These are phyloP conservation scores for Protostelium mycophagum DNA, from an alignment of 78 protist species.

Conservation along the genomic window DNA sequence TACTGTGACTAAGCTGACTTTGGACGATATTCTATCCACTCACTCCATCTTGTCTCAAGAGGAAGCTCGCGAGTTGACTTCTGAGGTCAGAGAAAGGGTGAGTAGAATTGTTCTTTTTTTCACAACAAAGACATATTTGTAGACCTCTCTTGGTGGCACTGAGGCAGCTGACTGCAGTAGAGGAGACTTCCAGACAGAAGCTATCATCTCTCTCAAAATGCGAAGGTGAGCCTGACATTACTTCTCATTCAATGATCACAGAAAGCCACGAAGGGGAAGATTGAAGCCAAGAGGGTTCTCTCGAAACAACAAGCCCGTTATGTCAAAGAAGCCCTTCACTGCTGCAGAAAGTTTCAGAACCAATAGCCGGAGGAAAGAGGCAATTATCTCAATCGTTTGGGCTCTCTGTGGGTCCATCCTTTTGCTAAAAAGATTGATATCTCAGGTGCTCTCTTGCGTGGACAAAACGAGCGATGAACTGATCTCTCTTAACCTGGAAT, in stretches of 20 bases:
- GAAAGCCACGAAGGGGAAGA: background rate
- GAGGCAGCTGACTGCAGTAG: background rate
- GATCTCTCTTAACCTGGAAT: background rate
- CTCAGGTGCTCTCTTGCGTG: background rate
- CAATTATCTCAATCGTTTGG: background rate
- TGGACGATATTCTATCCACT: background rate
- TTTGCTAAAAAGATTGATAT: background rate
- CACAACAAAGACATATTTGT: too few species aligned
- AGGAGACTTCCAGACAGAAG: background rate
- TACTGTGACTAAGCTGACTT: background rate
- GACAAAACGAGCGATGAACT: background rate
- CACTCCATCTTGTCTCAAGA: background rate
- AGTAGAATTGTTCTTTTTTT: background rate
- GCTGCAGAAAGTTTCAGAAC: conserved; percentile 1
- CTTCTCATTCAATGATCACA: background rate
- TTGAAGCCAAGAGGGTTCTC: background rate
- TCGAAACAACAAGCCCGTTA: background rate
- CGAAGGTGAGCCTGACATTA: background rate
- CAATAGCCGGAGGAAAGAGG: background rate
- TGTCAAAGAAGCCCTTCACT: background rate
- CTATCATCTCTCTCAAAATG: background rate
- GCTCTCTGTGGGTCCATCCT: background rate
- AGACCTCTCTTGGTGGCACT: background rate
- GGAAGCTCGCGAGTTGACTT: background rate
- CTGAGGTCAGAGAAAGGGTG: background rate